These are phyloP conservation scores for Liquidambar formosana DNA, from an alignment of 164 flowering plant species.

Conservation along the genomic window DNA sequence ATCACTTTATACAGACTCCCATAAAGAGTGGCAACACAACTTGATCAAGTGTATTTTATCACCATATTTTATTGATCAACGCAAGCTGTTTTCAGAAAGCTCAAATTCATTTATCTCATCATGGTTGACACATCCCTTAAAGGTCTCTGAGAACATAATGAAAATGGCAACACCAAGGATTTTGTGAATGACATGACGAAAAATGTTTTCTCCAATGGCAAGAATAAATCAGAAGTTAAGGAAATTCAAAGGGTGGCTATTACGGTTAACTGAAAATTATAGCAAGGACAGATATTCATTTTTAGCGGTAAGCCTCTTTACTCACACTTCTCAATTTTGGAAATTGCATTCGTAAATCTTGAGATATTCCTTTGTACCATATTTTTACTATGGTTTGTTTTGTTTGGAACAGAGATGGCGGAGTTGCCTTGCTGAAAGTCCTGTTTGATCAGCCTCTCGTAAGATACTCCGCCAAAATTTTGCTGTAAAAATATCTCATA, in stretches of 20 bases:
- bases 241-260: not conserved
- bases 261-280: not conserved
- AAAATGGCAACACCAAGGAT: not conserved
- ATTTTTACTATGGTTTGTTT: not conserved
- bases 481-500: slow-evolving; percentile 8
- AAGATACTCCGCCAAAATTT: slow-evolving; percentile 1
- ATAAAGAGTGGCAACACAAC: slow-evolving; percentile 17
- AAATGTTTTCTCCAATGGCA: not conserved
- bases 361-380: not conserved
- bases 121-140: not conserved
- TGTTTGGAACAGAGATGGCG: slow-evolving; percentile 10
- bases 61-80: not conserved
- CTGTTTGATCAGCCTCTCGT: not conserved
- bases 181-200: not conserved
- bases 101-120: not conserved
- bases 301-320: slow-evolving; percentile 1
- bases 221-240: not conserved
- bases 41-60: slow-evolving; percentile 4
- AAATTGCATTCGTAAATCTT: not conserved
- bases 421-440: not conserved
- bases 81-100: not conserved
- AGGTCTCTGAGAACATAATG: not conserved
- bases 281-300: not conserved
- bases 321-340: not conserved
- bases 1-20: slow-evolving; percentile 12